Base-by-base conservation (phyloP, 1,139 yeast species). In the Pichia sp. region DNA sequence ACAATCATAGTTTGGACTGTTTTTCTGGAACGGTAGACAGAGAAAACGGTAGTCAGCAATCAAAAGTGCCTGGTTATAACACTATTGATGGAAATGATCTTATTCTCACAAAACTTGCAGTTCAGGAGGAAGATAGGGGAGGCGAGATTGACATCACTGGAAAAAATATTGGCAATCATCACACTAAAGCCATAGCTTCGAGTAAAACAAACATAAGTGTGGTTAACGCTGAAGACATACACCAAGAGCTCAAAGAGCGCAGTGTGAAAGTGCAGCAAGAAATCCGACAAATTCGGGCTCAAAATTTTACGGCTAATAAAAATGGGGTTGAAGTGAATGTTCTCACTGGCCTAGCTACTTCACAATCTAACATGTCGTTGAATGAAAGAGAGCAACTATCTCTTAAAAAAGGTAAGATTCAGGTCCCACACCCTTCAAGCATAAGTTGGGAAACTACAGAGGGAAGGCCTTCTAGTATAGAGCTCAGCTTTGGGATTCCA, bases 401-500 rank as follows among this genome's bases (percentile, higher is more conserved):
- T 10, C 34, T 34, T 12, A 44, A 54, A 3, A 33, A 43, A 12
- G 49, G 52, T 6, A 47, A 57, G 17, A 44, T 56, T 1, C 44
- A 55, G 12, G 54, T 66, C 20, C 50, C 56, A 3, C 38, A 51
- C 16, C 67, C 66, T 2, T 57, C 60, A 5, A 50, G 54, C 20
- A 16, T 50, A 6, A 27, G 48, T 3, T 55, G 49, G 41, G 30
- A 51, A 12, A 29, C 46, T 1, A 40, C 34, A 3, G n/a, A 34
- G 4, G 38, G 53, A 2, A 50, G 45, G 1, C 56, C 66, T 7
- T 62, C 65, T 2, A 54, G 71, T 3, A 64, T 78, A 1, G 77
- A 78, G 60, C 61, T 77, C 30, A 73, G 75, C 68, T 77, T 69
- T 61, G 85, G 85, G 0, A 62, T 80, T 3, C 85, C 85, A 2